Percentiles rank a stretch among this genome's conserved stretches.
These are phyloP conservation scores for Haberlea rhodopensis DNA, from an alignment of 257 asterid species.

Conservation along the genomic window DNA sequence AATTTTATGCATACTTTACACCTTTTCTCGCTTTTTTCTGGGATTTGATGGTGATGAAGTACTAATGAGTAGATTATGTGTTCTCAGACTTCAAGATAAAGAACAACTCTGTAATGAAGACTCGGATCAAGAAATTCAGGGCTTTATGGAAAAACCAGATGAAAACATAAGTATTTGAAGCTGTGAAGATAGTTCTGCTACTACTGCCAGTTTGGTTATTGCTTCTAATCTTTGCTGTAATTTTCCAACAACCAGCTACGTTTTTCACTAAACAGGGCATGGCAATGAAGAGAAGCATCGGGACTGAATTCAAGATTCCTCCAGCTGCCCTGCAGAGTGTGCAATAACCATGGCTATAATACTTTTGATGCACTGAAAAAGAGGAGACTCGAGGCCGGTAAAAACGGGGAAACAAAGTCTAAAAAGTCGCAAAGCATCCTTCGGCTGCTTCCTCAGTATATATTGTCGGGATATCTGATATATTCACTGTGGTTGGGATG, in stretches of 20 bases:
- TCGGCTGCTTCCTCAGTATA: constrained; percentile 89
- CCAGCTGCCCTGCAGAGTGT: constrained; percentile 97
- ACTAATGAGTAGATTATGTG: constrained; percentile 11
- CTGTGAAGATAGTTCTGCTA: constrained; percentile 44
- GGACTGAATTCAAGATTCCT: constrained; percentile 67
- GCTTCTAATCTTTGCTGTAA: constrained; percentile 86
- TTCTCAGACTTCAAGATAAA: constrained; percentile 54
- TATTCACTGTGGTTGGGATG: constrained; percentile 96
- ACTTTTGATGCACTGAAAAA: constrained; percentile 71
- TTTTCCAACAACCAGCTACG: constrained; percentile 88
- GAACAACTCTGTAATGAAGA: constrained; percentile 39
- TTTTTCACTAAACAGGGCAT: constrained; percentile 97
- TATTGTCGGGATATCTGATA: constrained; percentile 75
- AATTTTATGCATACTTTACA: neutral
- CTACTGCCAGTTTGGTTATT: constrained; percentile 73
- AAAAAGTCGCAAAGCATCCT: constrained; percentile 57
- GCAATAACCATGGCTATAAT: constrained; percentile 79
- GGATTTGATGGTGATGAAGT: neutral
- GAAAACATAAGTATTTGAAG: constrained; percentile 33
- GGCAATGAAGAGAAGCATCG: constrained; percentile 72
- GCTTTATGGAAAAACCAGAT: constrained; percentile 17
- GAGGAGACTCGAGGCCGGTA: constrained; percentile 42
- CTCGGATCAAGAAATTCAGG: constrained; percentile 12
- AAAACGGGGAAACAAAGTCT: neutral
- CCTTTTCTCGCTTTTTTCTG: neutral